These are phyloP conservation scores for Phytophthora multivora DNA, from an alignment of 352 stramenopile species.

Conservation along the genomic window DNA sequence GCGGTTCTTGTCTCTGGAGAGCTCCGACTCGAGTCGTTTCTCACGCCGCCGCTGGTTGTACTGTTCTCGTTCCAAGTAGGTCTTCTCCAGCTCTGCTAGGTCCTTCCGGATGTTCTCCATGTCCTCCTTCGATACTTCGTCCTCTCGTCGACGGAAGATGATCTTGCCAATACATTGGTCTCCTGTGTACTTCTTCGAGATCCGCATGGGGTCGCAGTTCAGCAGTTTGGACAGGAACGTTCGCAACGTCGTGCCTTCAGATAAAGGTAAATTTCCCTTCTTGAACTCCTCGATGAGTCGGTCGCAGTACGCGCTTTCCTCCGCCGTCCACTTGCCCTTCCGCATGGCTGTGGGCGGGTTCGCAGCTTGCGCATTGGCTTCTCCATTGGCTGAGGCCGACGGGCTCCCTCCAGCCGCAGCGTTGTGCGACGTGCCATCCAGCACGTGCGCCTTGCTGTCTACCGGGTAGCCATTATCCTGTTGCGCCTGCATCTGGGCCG, in stretches of 20 bases:
- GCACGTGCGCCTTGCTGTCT: constrained; percentile 31
- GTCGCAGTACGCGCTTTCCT: constrained; percentile 98
- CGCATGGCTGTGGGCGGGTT: constrained; percentile 58
- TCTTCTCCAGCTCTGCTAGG: constrained; percentile 92
- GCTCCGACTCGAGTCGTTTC: constrained; percentile 83
- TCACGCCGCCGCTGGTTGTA: constrained; percentile 93
- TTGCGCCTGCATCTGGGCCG: constrained; percentile 12
- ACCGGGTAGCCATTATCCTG: constrained; percentile 12
- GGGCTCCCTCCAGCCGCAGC: constrained; percentile 5
- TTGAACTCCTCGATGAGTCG: constrained; percentile 98
- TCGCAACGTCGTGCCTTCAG: constrained; percentile 96
- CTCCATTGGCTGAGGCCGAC: constrained; percentile 2
- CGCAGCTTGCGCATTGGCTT: constrained; percentile 1
- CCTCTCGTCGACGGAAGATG: constrained; percentile 72
- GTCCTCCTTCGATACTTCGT: constrained; percentile 80
- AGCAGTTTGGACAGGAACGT: constrained; percentile 98
- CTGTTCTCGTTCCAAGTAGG: constrained; percentile 95
- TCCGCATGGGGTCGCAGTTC: constrained; percentile 99
- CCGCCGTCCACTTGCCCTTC: constrained; percentile 96
- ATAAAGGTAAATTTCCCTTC: constrained; percentile 95
- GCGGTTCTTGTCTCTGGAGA: constrained; percentile 74
- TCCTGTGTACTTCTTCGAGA: constrained; percentile 99
- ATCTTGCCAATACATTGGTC: constrained; percentile 98
- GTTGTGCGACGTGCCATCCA: constrained; percentile 18
- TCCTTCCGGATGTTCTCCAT: constrained; percentile 80